Evolutionary conservation across 345 rosid species (phyloP).

Genomic region (Camelina laxa): DNA sequence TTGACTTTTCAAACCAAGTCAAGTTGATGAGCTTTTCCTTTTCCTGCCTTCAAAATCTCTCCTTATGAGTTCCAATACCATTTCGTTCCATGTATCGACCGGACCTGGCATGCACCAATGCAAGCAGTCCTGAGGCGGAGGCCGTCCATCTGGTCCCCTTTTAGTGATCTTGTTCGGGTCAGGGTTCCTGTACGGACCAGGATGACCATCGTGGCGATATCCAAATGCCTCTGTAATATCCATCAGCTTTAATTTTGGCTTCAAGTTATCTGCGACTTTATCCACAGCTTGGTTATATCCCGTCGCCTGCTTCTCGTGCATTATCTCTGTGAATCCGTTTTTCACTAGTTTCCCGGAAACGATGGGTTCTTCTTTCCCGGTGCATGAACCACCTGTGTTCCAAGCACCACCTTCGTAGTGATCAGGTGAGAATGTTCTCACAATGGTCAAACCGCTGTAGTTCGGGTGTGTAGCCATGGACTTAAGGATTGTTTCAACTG

Average conservation of each 20-base stretch:
- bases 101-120: constrained; percentile 99
- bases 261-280: constrained; percentile 51
- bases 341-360: constrained; percentile 64
- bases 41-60: constrained; percentile 60
- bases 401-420: constrained; percentile 98
- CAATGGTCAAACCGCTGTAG: constrained; percentile 76
- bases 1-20: constrained; percentile 18
- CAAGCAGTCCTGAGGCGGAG: constrained; percentile 96
- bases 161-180: constrained; percentile 85
- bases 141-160: constrained; percentile 80
- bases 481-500: constrained; percentile 77
- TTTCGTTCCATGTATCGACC: constrained; percentile 92
- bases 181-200: constrained; percentile 86
- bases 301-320: constrained; percentile 80
- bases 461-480: constrained; percentile 73
- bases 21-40: constrained; percentile 29
- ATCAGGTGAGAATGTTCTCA: constrained; percentile 92
- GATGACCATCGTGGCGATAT: constrained; percentile 97
- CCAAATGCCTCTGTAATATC: constrained; percentile 81
- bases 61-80: constrained; percentile 77
- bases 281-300: constrained; percentile 58
- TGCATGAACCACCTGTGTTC: constrained; percentile 98
- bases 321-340: constrained; percentile 75
- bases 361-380: constrained; percentile 81
- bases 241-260: constrained; percentile 64